These are phyloP conservation scores for Aciculoconidium aculeatum DNA, from an alignment of 805 yeast genomes.

Conservation along the genomic window DNA sequence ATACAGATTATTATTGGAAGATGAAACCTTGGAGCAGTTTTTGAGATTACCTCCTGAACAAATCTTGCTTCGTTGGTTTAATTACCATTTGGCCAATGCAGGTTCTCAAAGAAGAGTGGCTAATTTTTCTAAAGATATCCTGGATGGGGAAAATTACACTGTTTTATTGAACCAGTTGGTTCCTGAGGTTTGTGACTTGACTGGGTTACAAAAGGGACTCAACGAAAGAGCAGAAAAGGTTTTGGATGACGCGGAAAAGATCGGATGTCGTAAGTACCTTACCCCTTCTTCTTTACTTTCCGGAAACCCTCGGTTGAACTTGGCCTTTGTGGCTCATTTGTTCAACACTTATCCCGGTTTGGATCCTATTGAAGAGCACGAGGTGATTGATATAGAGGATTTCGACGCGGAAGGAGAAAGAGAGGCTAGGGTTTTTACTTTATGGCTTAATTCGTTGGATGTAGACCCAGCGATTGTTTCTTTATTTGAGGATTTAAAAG, in stretches of 20 bases:
- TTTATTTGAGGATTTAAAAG: conserved; percentile 90
- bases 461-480: conserved; percentile 93
- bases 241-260: conserved; percentile 78
- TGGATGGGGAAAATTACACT: conserved; percentile 95
- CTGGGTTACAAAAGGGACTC: conserved; percentile 70
- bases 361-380: conserved; percentile 89
- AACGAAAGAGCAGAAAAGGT: conserved; percentile 83
- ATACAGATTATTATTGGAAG: conserved; percentile 90
- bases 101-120: conserved; percentile 79
- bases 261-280: conserved; percentile 89
- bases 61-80: conserved; percentile 94
- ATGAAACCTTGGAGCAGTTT: conserved; percentile 95
- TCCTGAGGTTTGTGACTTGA: conserved; percentile 73
- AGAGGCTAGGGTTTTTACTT: conserved; percentile 96
- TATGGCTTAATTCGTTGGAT: conserved; percentile 95
- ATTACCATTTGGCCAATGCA: conserved; percentile 91
- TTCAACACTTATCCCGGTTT: conserved; percentile 96
- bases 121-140: conserved; percentile 82
- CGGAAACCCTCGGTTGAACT: conserved; percentile 93
- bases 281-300: conserved; percentile 91
- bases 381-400: conserved; percentile 91
- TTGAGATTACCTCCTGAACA: conserved; percentile 96
- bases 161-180: conserved; percentile 82
- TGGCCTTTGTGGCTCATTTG: conserved; percentile 95
- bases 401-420: conserved; percentile 99